A percentile compares a stretch with the other conserved stretches of the same genome.
Evolutionary conservation across 202 grass and related monocot species (phyloP).

Genomic region (Carex arenaria): DNA sequence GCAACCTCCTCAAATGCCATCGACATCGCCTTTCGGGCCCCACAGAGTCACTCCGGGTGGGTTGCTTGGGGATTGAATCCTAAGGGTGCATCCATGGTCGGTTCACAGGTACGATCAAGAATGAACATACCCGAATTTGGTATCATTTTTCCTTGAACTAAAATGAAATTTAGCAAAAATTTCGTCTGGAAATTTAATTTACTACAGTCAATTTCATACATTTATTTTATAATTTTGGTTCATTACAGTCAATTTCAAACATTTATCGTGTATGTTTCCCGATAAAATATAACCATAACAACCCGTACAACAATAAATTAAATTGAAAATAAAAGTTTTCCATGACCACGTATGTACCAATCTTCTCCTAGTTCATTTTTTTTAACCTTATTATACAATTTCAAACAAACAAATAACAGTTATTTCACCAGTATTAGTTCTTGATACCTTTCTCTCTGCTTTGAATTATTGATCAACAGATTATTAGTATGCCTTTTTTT

Average conservation of each 20-base stretch:
- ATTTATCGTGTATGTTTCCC: neutral
- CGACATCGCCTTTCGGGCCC: slow-evolving; percentile 63
- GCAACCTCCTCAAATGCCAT: slow-evolving; percentile 25
- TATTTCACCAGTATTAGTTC: neutral
- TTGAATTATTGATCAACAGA: neutral
- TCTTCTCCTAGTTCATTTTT: too few species aligned
- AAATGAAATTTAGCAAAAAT: neutral
- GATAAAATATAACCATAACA: neutral
- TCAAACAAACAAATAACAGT: neutral
- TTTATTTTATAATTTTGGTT: neutral
- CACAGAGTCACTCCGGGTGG: slow-evolving; percentile 46
- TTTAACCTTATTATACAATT: too few species aligned
- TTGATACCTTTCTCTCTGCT: neutral
- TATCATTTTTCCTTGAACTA: neutral
- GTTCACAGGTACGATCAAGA: slow-evolving; percentile 32
- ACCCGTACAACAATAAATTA: neutral
- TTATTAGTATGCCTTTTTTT: neutral
- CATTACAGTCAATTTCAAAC: neutral
- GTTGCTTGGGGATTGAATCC: slow-evolving; percentile 84
- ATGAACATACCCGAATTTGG: neutral
- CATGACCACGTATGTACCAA: too few species aligned
- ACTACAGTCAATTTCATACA: neutral
- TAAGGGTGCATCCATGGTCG: slow-evolving; percentile 56
- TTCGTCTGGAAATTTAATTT: neutral
- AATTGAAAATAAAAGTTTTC: neutral